A percentile compares a stretch with the other conserved stretches of the same genome.
Conservation (phyloP, 257 asterid species). For the Primulina eburnea region DNA sequence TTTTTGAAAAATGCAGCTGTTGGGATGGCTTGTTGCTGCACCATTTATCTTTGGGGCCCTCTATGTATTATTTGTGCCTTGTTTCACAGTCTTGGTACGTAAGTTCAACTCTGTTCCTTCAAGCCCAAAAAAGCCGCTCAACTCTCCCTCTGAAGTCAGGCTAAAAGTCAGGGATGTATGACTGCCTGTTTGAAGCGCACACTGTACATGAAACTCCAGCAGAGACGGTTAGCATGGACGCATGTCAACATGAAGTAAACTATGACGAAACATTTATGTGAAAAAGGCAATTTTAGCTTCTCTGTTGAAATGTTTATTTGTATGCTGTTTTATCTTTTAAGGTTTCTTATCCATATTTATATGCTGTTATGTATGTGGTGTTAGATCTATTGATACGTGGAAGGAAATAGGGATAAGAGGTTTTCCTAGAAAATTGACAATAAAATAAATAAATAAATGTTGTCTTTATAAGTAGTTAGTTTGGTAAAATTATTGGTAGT, state of each 20-base stretch:
- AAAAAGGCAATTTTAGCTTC: background rate
- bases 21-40: too few species aligned
- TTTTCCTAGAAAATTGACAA: too few species aligned
- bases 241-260: too few species aligned
- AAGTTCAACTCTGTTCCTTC: conserved; percentile 55
- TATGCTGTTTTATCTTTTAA: too few species aligned
- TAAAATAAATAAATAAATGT: too few species aligned
- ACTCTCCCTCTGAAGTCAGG: conserved; percentile 56
- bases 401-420: too few species aligned
- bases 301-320: background rate
- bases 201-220: conserved; percentile 27
- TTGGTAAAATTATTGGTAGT: too few species aligned
- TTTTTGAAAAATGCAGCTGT: background rate
- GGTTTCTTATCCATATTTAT: too few species aligned
- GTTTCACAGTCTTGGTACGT: conserved; percentile 60
- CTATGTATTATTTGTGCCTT: conserved; percentile 58
- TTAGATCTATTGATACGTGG: too few species aligned
- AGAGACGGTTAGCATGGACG: conserved; percentile 3
- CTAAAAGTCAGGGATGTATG: conserved; percentile 74
- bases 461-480: too few species aligned
- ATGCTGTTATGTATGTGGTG: too few species aligned
- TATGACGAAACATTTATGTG: background rate
- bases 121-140: conserved; percentile 53
- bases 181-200: conserved; percentile 13
- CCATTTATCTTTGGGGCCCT: conserved; percentile 21